phyloP scores from a whole-genome alignment of 768 basidiomycete genomes.

The Clavaria fumosa region DNA sequence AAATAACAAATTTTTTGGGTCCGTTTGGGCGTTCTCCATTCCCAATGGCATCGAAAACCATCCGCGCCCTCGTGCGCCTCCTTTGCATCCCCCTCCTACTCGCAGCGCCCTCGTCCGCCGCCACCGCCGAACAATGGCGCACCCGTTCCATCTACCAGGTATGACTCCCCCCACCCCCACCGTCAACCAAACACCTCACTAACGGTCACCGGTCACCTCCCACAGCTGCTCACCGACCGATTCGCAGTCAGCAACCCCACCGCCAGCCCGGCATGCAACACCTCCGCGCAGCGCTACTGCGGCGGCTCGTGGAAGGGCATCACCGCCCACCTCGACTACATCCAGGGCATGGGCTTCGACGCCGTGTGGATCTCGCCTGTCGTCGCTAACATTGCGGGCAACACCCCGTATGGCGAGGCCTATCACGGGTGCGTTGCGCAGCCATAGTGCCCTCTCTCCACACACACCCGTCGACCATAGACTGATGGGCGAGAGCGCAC shows the following conservation, averaged over 20 bases:
- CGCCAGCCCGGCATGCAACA: constrained; percentile 35
- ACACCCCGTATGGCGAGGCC: constrained; percentile 49
- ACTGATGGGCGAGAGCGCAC: not conserved
- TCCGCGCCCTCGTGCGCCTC: too few relatives aligned
- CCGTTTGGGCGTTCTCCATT: too few relatives aligned
- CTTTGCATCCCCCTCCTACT: too few relatives aligned
- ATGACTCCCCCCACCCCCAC: too few relatives aligned
- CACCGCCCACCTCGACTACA: constrained; percentile 54
- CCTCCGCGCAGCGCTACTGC: constrained; percentile 42
- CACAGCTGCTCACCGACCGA: constrained; percentile 47
- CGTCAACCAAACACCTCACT: too few relatives aligned
- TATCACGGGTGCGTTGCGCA: constrained; percentile 50
- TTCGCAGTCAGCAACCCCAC: constrained; percentile 39
- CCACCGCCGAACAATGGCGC: constrained; percentile 9
- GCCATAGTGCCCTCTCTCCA: constrained; percentile 9
- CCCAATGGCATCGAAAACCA: too few relatives aligned
- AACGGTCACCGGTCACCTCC: not conserved
- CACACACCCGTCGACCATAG: not conserved
- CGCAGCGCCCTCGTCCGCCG: not conserved
- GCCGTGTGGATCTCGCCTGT: constrained; percentile 70
- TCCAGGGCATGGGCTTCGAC: constrained; percentile 58
- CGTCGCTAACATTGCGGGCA: constrained; percentile 41
- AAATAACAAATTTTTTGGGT: too few relatives aligned
- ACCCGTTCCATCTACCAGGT: constrained; percentile 17
- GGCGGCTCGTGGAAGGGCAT: constrained; percentile 59